Base-by-base conservation (phyloP, 2,329 filamentous ascomycete genomes). In the Didymella sp. region DNA sequence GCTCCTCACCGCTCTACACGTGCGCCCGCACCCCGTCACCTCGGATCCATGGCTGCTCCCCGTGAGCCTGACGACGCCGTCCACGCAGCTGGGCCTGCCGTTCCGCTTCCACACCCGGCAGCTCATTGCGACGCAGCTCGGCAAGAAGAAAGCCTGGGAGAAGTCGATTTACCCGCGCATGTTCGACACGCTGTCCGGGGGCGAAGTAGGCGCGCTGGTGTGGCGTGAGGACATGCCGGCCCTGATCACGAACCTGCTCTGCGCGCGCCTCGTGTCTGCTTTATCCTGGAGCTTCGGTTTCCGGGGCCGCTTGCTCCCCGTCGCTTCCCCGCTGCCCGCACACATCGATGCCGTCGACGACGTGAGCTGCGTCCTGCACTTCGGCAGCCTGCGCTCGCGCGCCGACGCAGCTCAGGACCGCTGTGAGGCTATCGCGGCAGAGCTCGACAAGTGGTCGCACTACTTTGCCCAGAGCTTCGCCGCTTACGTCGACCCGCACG, bases 1-100 rank as follows among this genome's bases (percentile, higher is more conserved):
- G 66, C 89, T 91, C 69, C 76, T 91, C 4, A 84, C 89, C 51
- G 79, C 84, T 28, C 87, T 91, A 58, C 80, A 82, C 25, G 67
- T 86, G 2, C 76, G 86, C 12, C 68, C 76, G 1, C 82, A 89
- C 52, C 87, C 87, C 0, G 75, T 80, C 9, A 85, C 83, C 0
- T 68, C 73, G 0, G 64, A 76, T 2, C 77, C 82, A 0, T 90
- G 85, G 84, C 84, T 82, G 71, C 77, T 86, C 15, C 87, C 87
- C 0, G 77, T 68, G 37, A 61, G 58, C 15, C 58, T 75, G 35
- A 72, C 72, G 5, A 68, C 68, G 31, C 52, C 8, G 61, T 61
- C 25, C 53, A 63, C 8, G 1, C 51, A 54, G 2, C 69, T 70
- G 28, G 73, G 72, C 5, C 56, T 61, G 2, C 67, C 72, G 6